Base-by-base conservation (phyloP, 352 stramenopile species). In the Pythium rhizo-oryzae region DNA sequence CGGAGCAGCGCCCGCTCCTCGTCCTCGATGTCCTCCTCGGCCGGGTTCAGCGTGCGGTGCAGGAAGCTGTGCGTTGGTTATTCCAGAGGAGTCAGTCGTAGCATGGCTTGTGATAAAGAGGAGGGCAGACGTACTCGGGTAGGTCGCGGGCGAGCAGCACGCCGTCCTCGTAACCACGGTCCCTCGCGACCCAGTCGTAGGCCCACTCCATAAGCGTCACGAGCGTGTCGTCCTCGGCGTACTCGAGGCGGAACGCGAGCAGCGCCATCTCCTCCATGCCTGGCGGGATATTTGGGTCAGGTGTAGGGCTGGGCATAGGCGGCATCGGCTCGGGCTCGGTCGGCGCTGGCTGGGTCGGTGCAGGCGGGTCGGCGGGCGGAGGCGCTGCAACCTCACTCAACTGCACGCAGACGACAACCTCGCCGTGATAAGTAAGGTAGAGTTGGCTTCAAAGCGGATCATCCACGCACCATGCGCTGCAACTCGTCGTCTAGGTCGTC, bases 151-250 rank as follows among this genome's bases (percentile, higher is more conserved):
- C 79, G 51, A 83, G 79, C 19, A 91, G 70, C 39, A 80, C 75
- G 19, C 72, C 76, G 71, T 92, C 83, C 4, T 69, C 56, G 51
- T 84, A 80, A 12, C 64, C 58, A 8, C 75, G 82, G 21, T 76
- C 62, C 30, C 47, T 53, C 8, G 74, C 80, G 16, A 82, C 74
- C 62, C 75, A 71, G 59, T 82, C 73, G 67, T 92, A 92, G 15
- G 83, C 79, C 81, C 81, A 92, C 43, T 90, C 81, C 23, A 92
- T 74, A 30, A 92, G 77, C 21, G 71, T 69, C 35, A 78, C 69
- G 19, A 92, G 75, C 21, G 85, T 69, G 33, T 71, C 56, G 43
- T 72, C 76, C 33, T 92, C 76, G 5, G 83, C 81, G 41, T 75
- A 84, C 23, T 87, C 79, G 37, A 82, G 69, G 55, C 85, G 82